phyloP scores from a whole-genome alignment of 108 stramenopile genomes.

The Chaetoceros muelleri region DNA sequence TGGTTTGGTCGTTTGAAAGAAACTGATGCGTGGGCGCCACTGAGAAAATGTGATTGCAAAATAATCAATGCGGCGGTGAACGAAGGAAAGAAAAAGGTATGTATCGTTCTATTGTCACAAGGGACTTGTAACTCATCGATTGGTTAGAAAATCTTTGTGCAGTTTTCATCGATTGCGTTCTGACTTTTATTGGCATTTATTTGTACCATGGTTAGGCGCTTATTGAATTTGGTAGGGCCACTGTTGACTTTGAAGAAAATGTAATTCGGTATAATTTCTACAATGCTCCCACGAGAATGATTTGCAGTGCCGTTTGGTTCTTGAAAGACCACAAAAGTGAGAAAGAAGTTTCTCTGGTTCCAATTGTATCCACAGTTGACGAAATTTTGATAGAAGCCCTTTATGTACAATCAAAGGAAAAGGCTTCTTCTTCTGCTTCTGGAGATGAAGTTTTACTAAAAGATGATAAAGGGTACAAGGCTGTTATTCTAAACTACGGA shows the following conservation, averaged over 20 bases:
- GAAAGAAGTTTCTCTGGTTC: conserved; percentile 38
- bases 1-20: conserved; percentile 40
- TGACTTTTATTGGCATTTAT: too few relatives aligned
- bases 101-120: conserved; percentile 1
- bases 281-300: conserved; percentile 19
- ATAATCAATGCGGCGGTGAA: conserved; percentile 36
- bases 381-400: conserved; percentile 42
- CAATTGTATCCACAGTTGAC: conserved; percentile 33
- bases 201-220: too few relatives aligned
- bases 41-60: conserved; percentile 63
- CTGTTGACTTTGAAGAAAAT: conserved; percentile 39
- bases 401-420: conserved; percentile 51
- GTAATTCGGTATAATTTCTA: conserved; percentile 51
- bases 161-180: too few relatives aligned
- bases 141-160: too few relatives aligned
- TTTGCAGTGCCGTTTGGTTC: conserved; percentile 70
- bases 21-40: conserved; percentile 58
- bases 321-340: conserved; percentile 29
- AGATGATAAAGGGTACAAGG: conserved; percentile 26
- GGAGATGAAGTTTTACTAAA: conserved; percentile 40
- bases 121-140: too few relatives aligned
- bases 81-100: conserved; percentile 9
- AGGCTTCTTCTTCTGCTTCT: conserved; percentile 31
- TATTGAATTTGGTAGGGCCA: conserved; percentile 56
- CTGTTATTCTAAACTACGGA: conserved; percentile 23